Conservation (phyloP, 176 grass and related monocot species). For the Carex scoparia region DNA sequence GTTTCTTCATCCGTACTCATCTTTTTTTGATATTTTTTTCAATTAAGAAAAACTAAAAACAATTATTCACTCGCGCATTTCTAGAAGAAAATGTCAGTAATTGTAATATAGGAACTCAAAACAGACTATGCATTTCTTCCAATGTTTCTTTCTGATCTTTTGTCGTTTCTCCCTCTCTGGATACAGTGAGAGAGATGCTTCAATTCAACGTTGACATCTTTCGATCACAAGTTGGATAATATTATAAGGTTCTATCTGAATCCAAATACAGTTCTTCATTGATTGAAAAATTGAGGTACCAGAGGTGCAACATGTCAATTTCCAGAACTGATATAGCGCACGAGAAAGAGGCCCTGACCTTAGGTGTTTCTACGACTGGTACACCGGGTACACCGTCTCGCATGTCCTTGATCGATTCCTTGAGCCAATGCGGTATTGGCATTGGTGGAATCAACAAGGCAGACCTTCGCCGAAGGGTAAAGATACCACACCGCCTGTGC, state of each 20-base stretch:
- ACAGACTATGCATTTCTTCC: not conserved
- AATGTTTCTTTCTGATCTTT: not conserved
- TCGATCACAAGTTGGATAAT: not conserved
- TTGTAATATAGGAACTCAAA: not conserved
- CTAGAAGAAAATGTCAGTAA: not conserved
- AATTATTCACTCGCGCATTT: not conserved
- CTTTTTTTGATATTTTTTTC: not conserved
- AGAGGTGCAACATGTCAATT: slow-evolving; percentile 5
- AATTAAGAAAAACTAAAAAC: not conserved
- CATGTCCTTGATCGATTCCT: slow-evolving; percentile 40
- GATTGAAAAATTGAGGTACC: not conserved
- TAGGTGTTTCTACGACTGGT: not conserved
- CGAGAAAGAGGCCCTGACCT: slow-evolving; percentile 7
- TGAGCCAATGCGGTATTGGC: slow-evolving; percentile 51
- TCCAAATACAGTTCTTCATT: not conserved
- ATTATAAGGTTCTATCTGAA: not conserved
- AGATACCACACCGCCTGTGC: slow-evolving; percentile 42
- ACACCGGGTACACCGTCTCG: not conserved
- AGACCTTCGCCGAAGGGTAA: slow-evolving; percentile 47
- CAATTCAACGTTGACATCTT: not conserved
- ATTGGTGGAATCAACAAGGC: slow-evolving; percentile 62
- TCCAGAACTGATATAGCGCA: not conserved
- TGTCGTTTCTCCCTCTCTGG: not conserved
- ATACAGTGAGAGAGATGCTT: not conserved
- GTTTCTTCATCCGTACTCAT: not conserved